These are phyloP conservation scores for Quercus lobata DNA, from an alignment of 331 rosid species.

Conservation along the genomic window DNA sequence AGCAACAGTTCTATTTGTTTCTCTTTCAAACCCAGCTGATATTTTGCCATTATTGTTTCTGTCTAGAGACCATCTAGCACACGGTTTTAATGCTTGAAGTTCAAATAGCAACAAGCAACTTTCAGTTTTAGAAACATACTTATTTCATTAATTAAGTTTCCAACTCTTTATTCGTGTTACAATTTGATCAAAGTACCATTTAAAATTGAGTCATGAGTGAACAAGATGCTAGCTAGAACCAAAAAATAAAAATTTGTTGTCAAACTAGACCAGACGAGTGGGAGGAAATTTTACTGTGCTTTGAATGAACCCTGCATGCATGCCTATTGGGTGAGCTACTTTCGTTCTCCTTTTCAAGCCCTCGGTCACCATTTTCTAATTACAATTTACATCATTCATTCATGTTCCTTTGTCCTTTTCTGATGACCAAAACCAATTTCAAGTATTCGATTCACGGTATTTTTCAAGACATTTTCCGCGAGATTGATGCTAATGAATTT, in stretches of 20 bases:
- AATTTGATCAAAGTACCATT: neutral
- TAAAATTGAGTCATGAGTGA: neutral
- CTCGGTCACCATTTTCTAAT: too few species aligned
- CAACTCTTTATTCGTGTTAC: neutral
- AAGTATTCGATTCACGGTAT: too few species aligned
- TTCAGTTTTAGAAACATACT: neutral
- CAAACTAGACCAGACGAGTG: neutral
- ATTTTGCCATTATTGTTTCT: neutral
- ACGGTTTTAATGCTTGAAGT: neutral
- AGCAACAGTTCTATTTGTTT: neutral
- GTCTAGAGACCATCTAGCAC: neutral
- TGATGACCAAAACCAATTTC: too few species aligned
- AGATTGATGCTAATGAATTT: too few species aligned
- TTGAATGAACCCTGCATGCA: neutral
- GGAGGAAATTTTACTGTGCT: neutral
- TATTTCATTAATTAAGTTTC: neutral
- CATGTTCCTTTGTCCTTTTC: too few species aligned
- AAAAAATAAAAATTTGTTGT: neutral
- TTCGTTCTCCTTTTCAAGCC: too few species aligned
- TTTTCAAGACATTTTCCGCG: too few species aligned
- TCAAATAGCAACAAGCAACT: neutral
- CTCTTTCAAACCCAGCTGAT: neutral
- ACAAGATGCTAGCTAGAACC: neutral
- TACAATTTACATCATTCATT: too few species aligned
- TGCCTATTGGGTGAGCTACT: too few species aligned